These are phyloP conservation scores for Micromonas pusilla DNA, from an alignment of 139 green algal species.

Conservation along the genomic window DNA sequence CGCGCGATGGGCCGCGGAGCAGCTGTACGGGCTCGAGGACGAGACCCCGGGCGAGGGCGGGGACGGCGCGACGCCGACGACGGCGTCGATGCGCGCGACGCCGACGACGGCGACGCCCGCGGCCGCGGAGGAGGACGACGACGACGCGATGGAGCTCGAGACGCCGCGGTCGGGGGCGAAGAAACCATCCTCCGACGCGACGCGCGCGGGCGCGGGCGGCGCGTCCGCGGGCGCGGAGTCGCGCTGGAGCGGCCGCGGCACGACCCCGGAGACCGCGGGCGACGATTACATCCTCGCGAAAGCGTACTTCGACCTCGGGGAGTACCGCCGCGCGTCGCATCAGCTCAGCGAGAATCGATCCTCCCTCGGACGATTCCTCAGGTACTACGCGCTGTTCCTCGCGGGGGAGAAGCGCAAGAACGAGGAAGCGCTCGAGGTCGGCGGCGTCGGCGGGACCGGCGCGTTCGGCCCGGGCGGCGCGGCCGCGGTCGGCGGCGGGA, in stretches of 20 bases:
- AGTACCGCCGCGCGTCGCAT: conserved; percentile 70
- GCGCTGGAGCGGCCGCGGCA: conserved; percentile 2
- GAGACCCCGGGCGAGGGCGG: neutral
- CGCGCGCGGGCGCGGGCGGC: neutral
- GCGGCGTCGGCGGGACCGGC: conserved; percentile 20
- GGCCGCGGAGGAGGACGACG: neutral
- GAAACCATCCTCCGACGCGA: neutral
- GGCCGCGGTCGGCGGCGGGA: too few relatives aligned
- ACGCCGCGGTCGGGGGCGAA: neutral
- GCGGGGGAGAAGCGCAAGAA: conserved; percentile 79
- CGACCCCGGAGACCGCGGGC: conserved; percentile 23
- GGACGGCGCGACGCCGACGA: neutral
- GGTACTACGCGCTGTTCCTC: conserved; percentile 67
- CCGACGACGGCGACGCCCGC: neutral
- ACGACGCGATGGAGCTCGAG: conserved; percentile 8
- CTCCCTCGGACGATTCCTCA: conserved; percentile 61
- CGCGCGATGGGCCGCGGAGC: neutral
- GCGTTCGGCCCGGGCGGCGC: too few relatives aligned
- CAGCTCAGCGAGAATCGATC: conserved; percentile 41
- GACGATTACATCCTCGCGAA: conserved; percentile 35
- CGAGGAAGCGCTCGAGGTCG: conserved; percentile 63
- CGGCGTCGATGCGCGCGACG: neutral
- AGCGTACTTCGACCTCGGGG: conserved; percentile 44
- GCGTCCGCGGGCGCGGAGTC: neutral
- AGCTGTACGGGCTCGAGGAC: conserved; percentile 2